Conservation (phyloP, 2,329 filamentous ascomycete genomes). For the Fragosphaeria purpurea region DNA sequence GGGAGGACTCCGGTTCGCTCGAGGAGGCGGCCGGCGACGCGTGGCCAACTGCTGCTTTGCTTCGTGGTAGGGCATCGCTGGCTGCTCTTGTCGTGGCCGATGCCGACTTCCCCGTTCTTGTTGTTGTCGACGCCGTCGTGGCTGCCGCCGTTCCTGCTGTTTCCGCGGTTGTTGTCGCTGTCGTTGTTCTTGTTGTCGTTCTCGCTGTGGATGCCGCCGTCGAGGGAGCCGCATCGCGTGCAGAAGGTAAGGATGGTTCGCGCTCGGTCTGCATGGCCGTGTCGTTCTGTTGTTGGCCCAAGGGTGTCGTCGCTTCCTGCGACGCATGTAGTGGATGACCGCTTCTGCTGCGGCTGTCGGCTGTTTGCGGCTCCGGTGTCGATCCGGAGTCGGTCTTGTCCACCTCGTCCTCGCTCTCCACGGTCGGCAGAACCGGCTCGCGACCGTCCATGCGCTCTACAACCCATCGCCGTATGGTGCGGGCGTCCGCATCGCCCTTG, state of each 20-base stretch:
- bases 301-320: no score
- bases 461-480: constrained; percentile 52
- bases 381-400: constrained; percentile 52
- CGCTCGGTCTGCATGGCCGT: constrained; percentile 15
- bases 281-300: not conserved
- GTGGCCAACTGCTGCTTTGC: no score
- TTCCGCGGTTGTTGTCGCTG: not conserved
- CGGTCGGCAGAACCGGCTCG: constrained; percentile 38
- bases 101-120: constrained; percentile 1
- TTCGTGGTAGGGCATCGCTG: no score
- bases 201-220: not conserved
- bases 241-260: constrained; percentile 27
- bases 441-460: constrained; percentile 59
- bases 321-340: no score
- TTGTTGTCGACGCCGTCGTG: constrained; percentile 3
- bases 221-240: constrained; percentile 20
- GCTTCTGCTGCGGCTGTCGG: constrained; percentile 11
- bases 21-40: constrained; percentile 4
- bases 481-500: constrained; percentile 67
- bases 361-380: constrained; percentile 43
- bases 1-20: constrained; percentile 9
- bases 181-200: not conserved
- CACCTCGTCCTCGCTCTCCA: constrained; percentile 47
- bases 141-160: no score
- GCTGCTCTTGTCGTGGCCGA: constrained; percentile 7